phyloP scores from a whole-genome alignment of 2,329 filamentous ascomycete genomes.

The Cryphonectria carpinicola region DNA sequence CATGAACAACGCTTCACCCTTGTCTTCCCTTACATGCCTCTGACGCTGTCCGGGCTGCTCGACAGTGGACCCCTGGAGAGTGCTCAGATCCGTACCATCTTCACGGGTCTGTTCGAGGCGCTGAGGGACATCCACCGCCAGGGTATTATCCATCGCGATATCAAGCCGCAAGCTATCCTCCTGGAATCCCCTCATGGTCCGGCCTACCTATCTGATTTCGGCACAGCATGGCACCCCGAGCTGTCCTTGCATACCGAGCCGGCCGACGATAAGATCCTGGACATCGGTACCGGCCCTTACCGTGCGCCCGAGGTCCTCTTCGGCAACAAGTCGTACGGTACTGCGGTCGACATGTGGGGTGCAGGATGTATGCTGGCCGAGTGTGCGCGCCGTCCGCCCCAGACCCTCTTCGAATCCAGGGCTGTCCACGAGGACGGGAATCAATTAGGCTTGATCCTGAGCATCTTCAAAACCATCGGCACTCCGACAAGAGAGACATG shows the following conservation, averaged over 20 bases:
- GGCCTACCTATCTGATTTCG: constrained; percentile 86
- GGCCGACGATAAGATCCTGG: constrained; percentile 74
- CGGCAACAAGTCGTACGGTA: constrained; percentile 73
- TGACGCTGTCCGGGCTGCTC: constrained; percentile 73
- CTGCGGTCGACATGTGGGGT: constrained; percentile 85
- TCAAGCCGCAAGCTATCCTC: constrained; percentile 91
- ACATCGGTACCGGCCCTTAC: constrained; percentile 92
- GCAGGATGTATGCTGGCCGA: constrained; percentile 85
- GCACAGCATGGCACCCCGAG: constrained; percentile 80
- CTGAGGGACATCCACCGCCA: constrained; percentile 72
- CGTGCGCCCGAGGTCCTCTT: constrained; percentile 90
- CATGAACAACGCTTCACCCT: constrained; percentile 74
- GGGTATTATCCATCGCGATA: constrained; percentile 87
- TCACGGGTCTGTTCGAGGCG: constrained; percentile 69
- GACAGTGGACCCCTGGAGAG: constrained; percentile 45
- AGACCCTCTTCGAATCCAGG: constrained; percentile 81
- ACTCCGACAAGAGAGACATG: constrained; percentile 80
- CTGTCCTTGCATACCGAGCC: constrained; percentile 65
- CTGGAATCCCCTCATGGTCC: constrained; percentile 69
- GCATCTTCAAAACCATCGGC: constrained; percentile 89
- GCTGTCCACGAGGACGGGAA: constrained; percentile 77
- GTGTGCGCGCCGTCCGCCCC: constrained; percentile 57
- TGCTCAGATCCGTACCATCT: constrained; percentile 50
- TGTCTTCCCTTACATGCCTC: constrained; percentile 81
- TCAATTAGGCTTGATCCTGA: constrained; percentile 86